phyloP scores from a whole-genome alignment of 441 rosid species.

The Sinapis alba region DNA sequence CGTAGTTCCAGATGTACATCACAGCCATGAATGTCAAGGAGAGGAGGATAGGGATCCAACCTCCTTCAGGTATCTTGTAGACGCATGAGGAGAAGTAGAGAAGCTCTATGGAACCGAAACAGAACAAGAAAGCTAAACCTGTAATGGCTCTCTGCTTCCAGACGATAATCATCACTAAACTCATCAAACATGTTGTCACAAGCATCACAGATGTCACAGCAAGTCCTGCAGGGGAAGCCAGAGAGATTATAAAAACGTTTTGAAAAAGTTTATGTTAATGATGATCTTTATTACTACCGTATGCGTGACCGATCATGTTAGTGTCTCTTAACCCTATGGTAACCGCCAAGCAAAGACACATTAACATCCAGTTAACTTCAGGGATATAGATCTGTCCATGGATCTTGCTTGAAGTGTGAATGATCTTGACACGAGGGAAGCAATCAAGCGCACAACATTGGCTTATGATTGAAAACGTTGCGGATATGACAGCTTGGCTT shows the following conservation, averaged over 20 bases:
- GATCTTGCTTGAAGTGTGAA: conserved; percentile 75
- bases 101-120: conserved; percentile 63
- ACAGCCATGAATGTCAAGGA: conserved; percentile 56
- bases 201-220: conserved; percentile 75
- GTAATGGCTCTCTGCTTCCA: conserved; percentile 53
- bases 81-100: conserved; percentile 63
- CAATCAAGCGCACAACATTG: conserved; percentile 74
- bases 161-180: conserved; percentile 57
- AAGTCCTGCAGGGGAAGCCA: conserved; percentile 46
- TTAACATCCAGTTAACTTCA: conserved; percentile 77
- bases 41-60: conserved; percentile 71
- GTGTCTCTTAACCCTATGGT: conserved; percentile 70
- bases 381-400: conserved; percentile 77
- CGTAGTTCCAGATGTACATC: conserved; percentile 78
- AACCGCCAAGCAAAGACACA: conserved; percentile 68
- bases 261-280: neutral
- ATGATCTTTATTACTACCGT: conserved; percentile 45
- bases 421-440: conserved; percentile 66
- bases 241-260: neutral
- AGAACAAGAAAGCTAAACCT: conserved; percentile 51
- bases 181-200: conserved; percentile 74
- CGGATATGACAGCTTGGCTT: conserved; percentile 83
- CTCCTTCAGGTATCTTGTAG: conserved; percentile 68
- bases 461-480: conserved; percentile 79
- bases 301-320: conserved; percentile 73